Percentiles rank a stretch among this genome's conserved stretches.
phyloP scores from a whole-genome alignment of 345 rosid species.

The Melastoma malabathricum region DNA sequence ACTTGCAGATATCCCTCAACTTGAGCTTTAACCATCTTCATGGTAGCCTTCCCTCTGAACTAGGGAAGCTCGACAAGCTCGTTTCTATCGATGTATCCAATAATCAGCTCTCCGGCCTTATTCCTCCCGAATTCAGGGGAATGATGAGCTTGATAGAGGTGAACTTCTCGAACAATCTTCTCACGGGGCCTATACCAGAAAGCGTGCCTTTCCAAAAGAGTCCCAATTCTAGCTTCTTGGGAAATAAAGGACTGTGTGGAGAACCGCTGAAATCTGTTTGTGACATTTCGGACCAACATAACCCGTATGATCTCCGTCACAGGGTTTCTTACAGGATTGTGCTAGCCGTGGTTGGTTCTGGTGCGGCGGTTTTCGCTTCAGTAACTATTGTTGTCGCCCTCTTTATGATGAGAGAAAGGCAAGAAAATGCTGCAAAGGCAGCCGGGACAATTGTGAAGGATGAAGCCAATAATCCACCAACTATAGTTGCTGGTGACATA shows the following conservation, averaged over 20 bases:
- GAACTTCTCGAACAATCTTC: slow-evolving; percentile 73
- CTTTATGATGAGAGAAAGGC: slow-evolving; percentile 91
- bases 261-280: slow-evolving; percentile 60
- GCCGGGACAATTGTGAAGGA: slow-evolving; percentile 31
- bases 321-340: slow-evolving; percentile 74
- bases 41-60: slow-evolving; percentile 63
- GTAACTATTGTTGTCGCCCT: slow-evolving; percentile 77
- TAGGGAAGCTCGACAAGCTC: slow-evolving; percentile 74
- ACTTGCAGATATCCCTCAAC: slow-evolving; percentile 57
- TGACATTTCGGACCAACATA: slow-evolving; percentile 24
- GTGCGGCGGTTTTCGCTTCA: slow-evolving; percentile 70
- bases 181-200: slow-evolving; percentile 52
- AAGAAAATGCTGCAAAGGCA: slow-evolving; percentile 64
- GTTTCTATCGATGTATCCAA: slow-evolving; percentile 79
- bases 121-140: slow-evolving; percentile 60
- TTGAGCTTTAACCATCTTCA: slow-evolving; percentile 79
- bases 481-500: slow-evolving; percentile 61
- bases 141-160: slow-evolving; percentile 89
- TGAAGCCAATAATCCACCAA: slow-evolving; percentile 32
- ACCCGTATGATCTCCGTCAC: slow-evolving; percentile 43
- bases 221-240: slow-evolving; percentile 57
- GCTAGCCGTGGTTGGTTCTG: slow-evolving; percentile 81
- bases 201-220: slow-evolving; percentile 86
- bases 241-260: slow-evolving; percentile 84
- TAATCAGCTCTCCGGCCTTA: slow-evolving; percentile 65